A percentile compares a stretch with the other conserved stretches of the same genome.
These are phyloP conservation scores for Ananas comosus DNA, from an alignment of 176 grass and related monocot genomes.

Conservation along the genomic window DNA sequence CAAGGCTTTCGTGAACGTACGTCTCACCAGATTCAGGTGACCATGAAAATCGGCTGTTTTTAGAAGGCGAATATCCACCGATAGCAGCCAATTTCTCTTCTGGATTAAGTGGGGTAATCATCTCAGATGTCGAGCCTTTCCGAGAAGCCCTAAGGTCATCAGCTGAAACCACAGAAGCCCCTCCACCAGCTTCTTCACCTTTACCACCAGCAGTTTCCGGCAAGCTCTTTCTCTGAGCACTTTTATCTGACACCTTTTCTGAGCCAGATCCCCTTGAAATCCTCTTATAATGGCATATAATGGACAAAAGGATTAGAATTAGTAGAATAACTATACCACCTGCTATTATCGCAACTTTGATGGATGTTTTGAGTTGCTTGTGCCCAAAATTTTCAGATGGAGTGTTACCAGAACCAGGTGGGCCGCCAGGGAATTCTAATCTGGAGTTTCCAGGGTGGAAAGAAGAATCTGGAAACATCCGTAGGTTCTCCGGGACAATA, in stretches of 20 bases:
- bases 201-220: conserved; percentile 33
- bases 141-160: conserved; percentile 63
- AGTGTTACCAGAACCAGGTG: conserved; percentile 38
- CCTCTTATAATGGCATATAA: conserved; percentile 39
- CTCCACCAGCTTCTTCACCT: conserved; percentile 46
- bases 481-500: conserved; percentile 72
- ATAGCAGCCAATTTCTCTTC: conserved; percentile 62
- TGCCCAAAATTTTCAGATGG: conserved; percentile 33
- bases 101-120: conserved; percentile 48
- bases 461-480: conserved; percentile 90
- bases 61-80: conserved; percentile 70
- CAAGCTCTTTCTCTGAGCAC: conserved; percentile 27
- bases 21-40: conserved; percentile 73
- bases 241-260: conserved; percentile 79
- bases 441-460: conserved; percentile 97
- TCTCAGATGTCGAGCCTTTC: conserved; percentile 75
- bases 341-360: conserved; percentile 51
- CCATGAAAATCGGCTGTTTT: conserved; percentile 75
- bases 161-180: conserved; percentile 51
- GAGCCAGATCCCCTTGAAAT: conserved; percentile 52
- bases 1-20: conserved; percentile 42
- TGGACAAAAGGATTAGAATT: conserved; percentile 60
- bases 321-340: conserved; percentile 50
- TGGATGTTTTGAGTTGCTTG: conserved; percentile 36
- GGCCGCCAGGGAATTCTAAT: conserved; percentile 53